phyloP scores from a whole-genome alignment of 208 protist species.

The Wallacemonas collosoma region DNA sequence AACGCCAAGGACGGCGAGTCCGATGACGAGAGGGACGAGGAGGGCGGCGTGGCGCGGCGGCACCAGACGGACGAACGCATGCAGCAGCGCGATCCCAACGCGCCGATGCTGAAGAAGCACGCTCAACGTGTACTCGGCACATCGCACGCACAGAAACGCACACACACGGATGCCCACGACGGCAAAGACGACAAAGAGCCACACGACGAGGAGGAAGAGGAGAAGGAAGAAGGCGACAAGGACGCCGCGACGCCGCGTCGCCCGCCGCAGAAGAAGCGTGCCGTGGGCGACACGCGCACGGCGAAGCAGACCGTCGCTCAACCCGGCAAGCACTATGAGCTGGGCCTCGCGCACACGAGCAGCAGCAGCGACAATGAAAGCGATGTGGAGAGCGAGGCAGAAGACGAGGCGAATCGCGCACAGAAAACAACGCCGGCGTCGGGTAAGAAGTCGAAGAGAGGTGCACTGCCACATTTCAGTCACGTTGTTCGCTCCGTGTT shows the following conservation, averaged over 20 bases:
- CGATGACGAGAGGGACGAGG: conserved; percentile 11
- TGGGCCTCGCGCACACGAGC: conserved; percentile 8
- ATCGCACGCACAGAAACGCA: not conserved
- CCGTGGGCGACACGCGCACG: not conserved
- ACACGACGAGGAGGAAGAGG: not conserved
- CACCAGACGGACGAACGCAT: not conserved
- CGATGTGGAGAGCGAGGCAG: conserved; percentile 12
- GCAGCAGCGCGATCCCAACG: conserved; percentile 8
- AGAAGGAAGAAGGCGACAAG: not conserved
- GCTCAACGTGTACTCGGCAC: conserved; percentile 9
- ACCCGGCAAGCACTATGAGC: not conserved
- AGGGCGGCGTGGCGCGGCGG: conserved; percentile 13
- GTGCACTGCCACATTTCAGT: conserved; percentile 51
- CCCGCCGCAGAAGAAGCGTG: not conserved
- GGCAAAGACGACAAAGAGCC: not conserved
- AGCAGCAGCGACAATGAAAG: conserved; percentile 11
- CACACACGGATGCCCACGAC: not conserved
- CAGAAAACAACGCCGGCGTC: not conserved
- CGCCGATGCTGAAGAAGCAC: conserved; percentile 10
- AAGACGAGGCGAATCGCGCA: not conserved
- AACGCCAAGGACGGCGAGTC: too few species aligned
- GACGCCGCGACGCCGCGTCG: conserved; percentile 8
- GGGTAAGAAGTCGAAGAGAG: not conserved
- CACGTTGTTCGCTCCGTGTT: conserved; percentile 69
- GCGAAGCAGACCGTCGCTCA: conserved; percentile 6